Evolutionary conservation across 2,329 filamentous ascomycete species (phyloP).

Genomic region (Penicillium sp.): DNA sequence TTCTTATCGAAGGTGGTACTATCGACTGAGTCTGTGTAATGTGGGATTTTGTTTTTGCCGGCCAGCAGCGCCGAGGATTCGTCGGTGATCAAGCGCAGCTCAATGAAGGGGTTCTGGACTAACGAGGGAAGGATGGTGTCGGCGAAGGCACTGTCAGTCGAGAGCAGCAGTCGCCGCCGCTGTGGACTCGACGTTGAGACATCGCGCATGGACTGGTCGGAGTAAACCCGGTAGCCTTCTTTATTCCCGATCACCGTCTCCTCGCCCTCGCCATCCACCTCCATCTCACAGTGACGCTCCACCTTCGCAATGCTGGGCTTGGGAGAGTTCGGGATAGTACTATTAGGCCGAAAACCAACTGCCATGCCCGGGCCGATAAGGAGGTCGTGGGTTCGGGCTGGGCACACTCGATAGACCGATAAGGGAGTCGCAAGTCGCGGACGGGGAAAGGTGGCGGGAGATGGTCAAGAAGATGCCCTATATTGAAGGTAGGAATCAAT

Average conservation of each 20-base stretch:
- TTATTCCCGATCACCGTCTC: conserved; percentile 20
- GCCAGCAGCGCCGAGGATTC: conserved; percentile 41
- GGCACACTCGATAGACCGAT: neutral
- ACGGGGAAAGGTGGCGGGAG: neutral
- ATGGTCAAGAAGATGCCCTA: neutral
- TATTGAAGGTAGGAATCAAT: neutral
- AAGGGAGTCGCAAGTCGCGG: neutral
- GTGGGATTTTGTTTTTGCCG: conserved; percentile 41
- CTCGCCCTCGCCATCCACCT: conserved; percentile 27
- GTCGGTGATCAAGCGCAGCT: conserved; percentile 47
- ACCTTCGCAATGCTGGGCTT: conserved; percentile 18
- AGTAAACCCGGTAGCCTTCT: conserved; percentile 11
- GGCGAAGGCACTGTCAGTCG: conserved; percentile 44
- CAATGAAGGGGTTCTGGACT: conserved; percentile 41
- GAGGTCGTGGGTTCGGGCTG: neutral
- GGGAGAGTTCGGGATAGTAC: neutral
- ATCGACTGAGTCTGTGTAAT: conserved; percentile 46
- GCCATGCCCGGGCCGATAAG: conserved; percentile 20
- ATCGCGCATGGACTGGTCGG: conserved; percentile 6
- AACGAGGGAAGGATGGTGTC: conserved; percentile 42
- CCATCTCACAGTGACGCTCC: conserved; percentile 28
- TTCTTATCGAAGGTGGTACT: conserved; percentile 43
- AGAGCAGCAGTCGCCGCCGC: conserved; percentile 38
- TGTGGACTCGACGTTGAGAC: conserved; percentile 12
- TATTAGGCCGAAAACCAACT: conserved; percentile 19